Evolutionary conservation across 2,329 filamentous ascomycete species (phyloP), one percentile per base, ranked within the genome.

Genomic region (Botrytis tulipae): DNA sequence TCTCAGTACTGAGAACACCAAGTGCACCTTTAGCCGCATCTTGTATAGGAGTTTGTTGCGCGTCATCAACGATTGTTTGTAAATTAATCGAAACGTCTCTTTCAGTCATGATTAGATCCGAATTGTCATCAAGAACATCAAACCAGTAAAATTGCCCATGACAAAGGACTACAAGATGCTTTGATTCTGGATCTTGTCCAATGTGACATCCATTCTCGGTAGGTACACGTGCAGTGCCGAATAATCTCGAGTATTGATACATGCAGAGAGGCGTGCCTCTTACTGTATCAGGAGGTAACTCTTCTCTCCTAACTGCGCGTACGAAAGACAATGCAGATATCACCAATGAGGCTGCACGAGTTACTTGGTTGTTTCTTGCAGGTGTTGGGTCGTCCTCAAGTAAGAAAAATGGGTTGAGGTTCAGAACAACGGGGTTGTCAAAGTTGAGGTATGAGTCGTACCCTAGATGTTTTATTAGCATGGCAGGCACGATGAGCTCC

Each of bases 71-170:
- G 78, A 98, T 96, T 22, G 94, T 95, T 80, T 97, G 92, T 29
- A 99, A 85, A 80, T 99, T 98, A 80, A 97, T 87, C 10, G 93
- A 91, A 71, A 99, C 88, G 79, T 99, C 96, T 82, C 93, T 95
- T 82, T 98, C 96, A 0, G 92, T 95, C 95, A 98, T 98, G 83
- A 99, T 97, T 73, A 97, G 85, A 82, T 99, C 96, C 10, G 93
- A 93, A 82, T 97, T 97, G 77, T 95, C 92, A 78, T 99, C 96
- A 29, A 99, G 86, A 2, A 98, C 95, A 82, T 99, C 96, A 79
- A 99, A 99, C 95, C 95, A 98, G 83, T 99, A 99, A 80, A 98
- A 95, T 78, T 99, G 96, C 2, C 96, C 96, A 76, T 95, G 93
- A 80, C 94, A 97, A 83, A 98, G 87, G 61, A 98, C 94, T 16